phyloP scores from a whole-genome alignment of 768 basidiomycete genomes.

The Auricularia heimuer region DNA sequence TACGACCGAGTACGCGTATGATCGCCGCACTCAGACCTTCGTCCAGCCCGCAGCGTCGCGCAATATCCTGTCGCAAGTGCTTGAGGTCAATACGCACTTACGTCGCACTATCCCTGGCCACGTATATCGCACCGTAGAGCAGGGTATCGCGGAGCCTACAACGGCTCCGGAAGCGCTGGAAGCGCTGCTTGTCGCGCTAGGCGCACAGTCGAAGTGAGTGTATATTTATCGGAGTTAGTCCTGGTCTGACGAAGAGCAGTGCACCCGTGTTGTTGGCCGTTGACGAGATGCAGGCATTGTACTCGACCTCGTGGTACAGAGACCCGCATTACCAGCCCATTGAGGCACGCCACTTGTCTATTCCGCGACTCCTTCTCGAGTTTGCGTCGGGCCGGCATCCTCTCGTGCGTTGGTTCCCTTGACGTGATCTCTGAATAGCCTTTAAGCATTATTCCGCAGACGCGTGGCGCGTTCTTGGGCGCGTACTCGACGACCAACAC shows the following conservation, averaged over 20 bases:
- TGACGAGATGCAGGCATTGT: slow-evolving; percentile 82
- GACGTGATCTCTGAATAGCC: slow-evolving; percentile 1
- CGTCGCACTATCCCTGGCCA: slow-evolving; percentile 37
- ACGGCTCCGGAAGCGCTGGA: slow-evolving; percentile 48
- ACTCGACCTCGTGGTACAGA: slow-evolving; percentile 53
- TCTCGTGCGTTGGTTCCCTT: slow-evolving; percentile 42
- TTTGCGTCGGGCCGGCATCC: slow-evolving; percentile 59
- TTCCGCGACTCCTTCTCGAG: slow-evolving; percentile 70
- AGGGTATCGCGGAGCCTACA: slow-evolving; percentile 44
- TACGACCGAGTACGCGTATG: slow-evolving; percentile 61
- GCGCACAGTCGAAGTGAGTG: slow-evolving; percentile 52
- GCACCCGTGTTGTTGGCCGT: slow-evolving; percentile 74
- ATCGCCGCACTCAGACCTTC: slow-evolving; percentile 68
- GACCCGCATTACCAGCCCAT: slow-evolving; percentile 63
- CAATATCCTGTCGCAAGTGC: slow-evolving; percentile 52
- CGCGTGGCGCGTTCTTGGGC: slow-evolving; percentile 61
- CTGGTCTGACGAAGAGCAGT: slow-evolving; percentile 27
- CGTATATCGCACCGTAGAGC: slow-evolving; percentile 38
- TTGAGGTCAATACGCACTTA: slow-evolving; percentile 50
- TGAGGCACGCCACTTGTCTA: slow-evolving; percentile 65
- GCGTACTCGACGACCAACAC: slow-evolving; percentile 57
- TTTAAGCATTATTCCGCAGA: slow-evolving; percentile 26
- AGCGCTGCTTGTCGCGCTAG: slow-evolving; percentile 50
- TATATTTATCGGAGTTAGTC: neutral
- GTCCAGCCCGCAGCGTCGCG: slow-evolving; percentile 57